Evolutionary conservation across 1,139 yeast genomes (phyloP).

Genomic region (Saccharomyces hybrid): DNA sequence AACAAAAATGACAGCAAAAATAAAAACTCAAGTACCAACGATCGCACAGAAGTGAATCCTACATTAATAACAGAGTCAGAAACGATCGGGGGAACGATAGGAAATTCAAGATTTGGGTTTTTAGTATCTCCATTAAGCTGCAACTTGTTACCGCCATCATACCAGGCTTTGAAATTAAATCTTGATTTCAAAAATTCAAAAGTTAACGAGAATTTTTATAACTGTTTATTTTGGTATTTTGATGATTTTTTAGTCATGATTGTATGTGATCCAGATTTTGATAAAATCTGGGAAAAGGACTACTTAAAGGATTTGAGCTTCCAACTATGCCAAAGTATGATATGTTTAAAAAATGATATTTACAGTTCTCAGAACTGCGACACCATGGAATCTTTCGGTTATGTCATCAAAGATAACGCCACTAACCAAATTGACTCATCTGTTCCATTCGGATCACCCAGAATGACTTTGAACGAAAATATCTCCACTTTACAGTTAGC

Average conservation of each 20-base stretch:
- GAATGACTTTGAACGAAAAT: not conserved
- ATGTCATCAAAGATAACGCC: slow-evolving; percentile 12
- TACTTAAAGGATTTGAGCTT: slow-evolving; percentile 22
- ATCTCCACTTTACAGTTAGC: slow-evolving; percentile 21
- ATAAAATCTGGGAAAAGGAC: slow-evolving; percentile 23
- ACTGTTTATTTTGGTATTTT: slow-evolving; percentile 28
- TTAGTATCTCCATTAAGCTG: slow-evolving; percentile 26
- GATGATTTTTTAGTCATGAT: slow-evolving; percentile 22
- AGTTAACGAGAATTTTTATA: slow-evolving; percentile 10
- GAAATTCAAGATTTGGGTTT: slow-evolving; percentile 19
- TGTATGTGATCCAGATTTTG: slow-evolving; percentile 20
- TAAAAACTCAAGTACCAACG: not conserved
- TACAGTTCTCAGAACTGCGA: not conserved
- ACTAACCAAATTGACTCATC: slow-evolving; percentile 14
- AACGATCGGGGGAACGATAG: not conserved
- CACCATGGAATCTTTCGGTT: slow-evolving; percentile 13
- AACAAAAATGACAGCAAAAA: slow-evolving; percentile 3
- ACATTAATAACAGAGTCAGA: not conserved
- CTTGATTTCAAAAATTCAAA: slow-evolving; percentile 13
- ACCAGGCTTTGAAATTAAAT: slow-evolving; percentile 18
- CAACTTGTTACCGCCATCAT: slow-evolving; percentile 18
- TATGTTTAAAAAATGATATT: not conserved
- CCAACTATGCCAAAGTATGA: slow-evolving; percentile 18
- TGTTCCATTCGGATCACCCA: slow-evolving; percentile 12
- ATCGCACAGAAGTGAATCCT: not conserved